A percentile compares a stretch with the other conserved stretches of the same genome.
Conservation (phyloP, 2,329 filamentous ascomycete genomes). For the Fusarium clavum region DNA sequence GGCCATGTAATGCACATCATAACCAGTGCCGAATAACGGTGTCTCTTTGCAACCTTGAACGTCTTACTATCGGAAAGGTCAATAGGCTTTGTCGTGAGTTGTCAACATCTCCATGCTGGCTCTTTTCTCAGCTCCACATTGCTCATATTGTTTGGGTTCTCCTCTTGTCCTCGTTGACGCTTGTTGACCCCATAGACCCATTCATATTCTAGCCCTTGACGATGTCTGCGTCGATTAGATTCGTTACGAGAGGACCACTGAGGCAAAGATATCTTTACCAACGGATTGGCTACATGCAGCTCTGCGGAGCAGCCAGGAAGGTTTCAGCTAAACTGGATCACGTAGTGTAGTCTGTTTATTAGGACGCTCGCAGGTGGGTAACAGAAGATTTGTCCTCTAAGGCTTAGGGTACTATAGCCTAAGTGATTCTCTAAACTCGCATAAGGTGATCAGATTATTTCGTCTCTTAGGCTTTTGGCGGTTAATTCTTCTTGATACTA, state of each 20-base stretch:
- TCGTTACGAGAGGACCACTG: not conserved
- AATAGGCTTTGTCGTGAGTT: not conserved
- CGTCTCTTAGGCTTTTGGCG: no score
- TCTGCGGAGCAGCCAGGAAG: not conserved
- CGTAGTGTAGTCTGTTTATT: not conserved
- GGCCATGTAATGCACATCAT: slow-evolving; percentile 25
- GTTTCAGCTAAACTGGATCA: slow-evolving; percentile 1
- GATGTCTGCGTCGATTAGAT: not conserved
- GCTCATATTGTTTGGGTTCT: slow-evolving; percentile 12
- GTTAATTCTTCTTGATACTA: no score
- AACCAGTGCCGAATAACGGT: slow-evolving; percentile 8
- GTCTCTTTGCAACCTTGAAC: not conserved
- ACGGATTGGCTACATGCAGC: slow-evolving; percentile 1
- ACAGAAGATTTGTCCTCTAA: no score
- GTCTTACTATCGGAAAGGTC: not conserved
- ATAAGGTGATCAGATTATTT: no score
- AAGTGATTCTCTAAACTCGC: no score
- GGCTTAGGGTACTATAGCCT: no score
- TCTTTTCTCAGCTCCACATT: not conserved
- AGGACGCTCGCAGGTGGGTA: not conserved
- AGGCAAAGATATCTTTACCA: not conserved
- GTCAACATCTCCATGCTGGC: not conserved
- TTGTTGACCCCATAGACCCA: slow-evolving; percentile 45
- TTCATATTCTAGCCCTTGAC: slow-evolving; percentile 4
- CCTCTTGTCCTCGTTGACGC: slow-evolving; percentile 5